Evolutionary conservation across 140 eudicot genomes (phyloP).

Genomic region (Stevia rebaudiana): DNA sequence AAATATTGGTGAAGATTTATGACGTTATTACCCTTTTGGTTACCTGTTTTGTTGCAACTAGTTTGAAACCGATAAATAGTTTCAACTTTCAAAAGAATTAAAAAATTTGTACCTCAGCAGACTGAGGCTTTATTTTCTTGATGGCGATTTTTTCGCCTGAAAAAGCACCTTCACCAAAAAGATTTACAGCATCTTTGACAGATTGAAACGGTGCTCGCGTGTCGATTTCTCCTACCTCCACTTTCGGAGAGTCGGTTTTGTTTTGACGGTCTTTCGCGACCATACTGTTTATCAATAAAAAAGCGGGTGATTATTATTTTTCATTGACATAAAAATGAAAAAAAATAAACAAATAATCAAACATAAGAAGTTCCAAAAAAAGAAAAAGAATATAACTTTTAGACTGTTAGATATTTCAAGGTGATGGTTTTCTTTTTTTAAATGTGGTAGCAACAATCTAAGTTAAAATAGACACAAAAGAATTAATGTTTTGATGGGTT

Average conservation of each 20-base stretch:
- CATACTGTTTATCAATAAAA: conserved; percentile 35
- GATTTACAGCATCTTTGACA: conserved; percentile 91
- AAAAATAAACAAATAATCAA: neutral
- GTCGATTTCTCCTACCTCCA: conserved; percentile 86
- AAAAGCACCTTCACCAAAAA: conserved; percentile 89
- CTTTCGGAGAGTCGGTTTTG: conserved; percentile 64
- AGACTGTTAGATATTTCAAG: neutral
- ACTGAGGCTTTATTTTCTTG: conserved; percentile 66
- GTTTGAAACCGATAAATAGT: neutral
- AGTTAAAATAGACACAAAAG: neutral
- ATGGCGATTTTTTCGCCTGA: conserved; percentile 72
- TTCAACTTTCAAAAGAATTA: no score
- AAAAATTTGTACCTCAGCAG: conserved; percentile 62
- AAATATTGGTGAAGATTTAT: neutral
- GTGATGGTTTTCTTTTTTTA: neutral
- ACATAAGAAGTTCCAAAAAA: neutral
- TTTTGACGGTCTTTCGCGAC: conserved; percentile 72
- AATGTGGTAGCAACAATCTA: neutral
- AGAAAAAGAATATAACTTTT: neutral
- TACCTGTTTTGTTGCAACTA: neutral
- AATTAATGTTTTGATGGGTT: conserved; percentile 1
- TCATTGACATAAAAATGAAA: neutral
- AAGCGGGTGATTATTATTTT: neutral
- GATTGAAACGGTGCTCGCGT: conserved; percentile 96
- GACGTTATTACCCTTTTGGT: neutral